Evolutionary conservation across 257 asterid genomes (phyloP), one percentile per base, ranked within the genome.

Genomic region (Haberlea rhodopensis): DNA sequence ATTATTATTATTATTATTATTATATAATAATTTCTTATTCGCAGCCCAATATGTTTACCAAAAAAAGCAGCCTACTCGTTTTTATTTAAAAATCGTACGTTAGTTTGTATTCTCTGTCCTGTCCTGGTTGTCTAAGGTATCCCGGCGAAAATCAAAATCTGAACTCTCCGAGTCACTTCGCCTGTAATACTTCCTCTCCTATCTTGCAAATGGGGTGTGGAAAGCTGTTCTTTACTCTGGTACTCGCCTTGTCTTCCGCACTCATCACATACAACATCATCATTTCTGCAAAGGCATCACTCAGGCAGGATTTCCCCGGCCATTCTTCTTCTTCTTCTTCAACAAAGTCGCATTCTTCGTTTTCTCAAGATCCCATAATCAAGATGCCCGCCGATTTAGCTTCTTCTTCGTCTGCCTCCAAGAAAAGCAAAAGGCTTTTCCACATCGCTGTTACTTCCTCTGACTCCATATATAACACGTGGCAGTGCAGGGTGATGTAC

Each of bases 401-500:
- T 1, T 37, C 75, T 0, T 20, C 73, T 0, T 59, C 74, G 5
- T 54, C 75, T 15, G 43, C 24, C 31, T 40, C 56, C 9, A 80
- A 55, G 65, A 81, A 62, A 32, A 49, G 4, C 62, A 84, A 75
- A 69, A 60, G 96, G 76, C 80, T 89, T 29, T 91, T 91, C 77
- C 98, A 91, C 62, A 89, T 95, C 2, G 98, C 96, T 8, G 98
- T 91, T 22, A 91, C 98, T 0, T 56, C 98, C 25, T 89, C 96
- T 46, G 96, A 87, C 68, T 91, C 98, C 10, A 73, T 89, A 71
- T 91, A 91, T 80, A 91, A 89, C 75, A 89, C 98, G 53, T 91
- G 98, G 98, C 98, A 91, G 90, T 70, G 84, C 66, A 71, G 98
- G 77, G 84, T 91, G 53, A 89, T 89, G 98, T 91, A 89, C 65